Conservation (phyloP, 2,329 filamentous ascomycete species). For the Zarea fungicola region DNA sequence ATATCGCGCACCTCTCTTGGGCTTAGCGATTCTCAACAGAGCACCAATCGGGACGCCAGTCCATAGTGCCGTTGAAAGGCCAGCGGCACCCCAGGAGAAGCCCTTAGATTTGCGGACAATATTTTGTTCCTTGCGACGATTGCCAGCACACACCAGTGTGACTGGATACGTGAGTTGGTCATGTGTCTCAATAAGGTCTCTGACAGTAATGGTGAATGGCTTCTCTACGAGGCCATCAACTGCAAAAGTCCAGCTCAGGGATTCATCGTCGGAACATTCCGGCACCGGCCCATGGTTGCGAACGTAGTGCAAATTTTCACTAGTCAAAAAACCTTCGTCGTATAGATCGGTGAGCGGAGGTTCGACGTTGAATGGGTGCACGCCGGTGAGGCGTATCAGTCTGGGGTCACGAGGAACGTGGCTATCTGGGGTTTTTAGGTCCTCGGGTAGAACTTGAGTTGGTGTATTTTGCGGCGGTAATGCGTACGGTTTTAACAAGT, state of each 20-base stretch:
- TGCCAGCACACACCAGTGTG: conserved; percentile 87
- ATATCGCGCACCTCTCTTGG: conserved; percentile 66
- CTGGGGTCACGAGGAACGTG: conserved; percentile 77
- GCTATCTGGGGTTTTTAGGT: conserved; percentile 75
- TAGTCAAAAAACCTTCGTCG: conserved; percentile 78
- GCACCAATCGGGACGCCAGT: conserved; percentile 75
- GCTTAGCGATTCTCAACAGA: conserved; percentile 62
- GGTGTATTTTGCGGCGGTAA: conserved; percentile 62
- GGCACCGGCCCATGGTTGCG: conserved; percentile 86
- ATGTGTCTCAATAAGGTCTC: conserved; percentile 66
- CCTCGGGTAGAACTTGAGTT: conserved; percentile 63
- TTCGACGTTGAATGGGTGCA: conserved; percentile 89
- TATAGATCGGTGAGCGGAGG: conserved; percentile 74
- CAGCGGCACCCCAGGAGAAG: conserved; percentile 89
- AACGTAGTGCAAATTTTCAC: conserved; percentile 84
- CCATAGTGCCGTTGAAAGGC: conserved; percentile 80
- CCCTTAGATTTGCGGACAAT: conserved; percentile 85
- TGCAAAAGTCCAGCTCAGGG: conserved; percentile 74
- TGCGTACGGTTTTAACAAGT: conserved; percentile 41
- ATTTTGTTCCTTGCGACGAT: conserved; percentile 90
- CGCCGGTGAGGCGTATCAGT: conserved; percentile 78
- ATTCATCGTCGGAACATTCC: conserved; percentile 63
- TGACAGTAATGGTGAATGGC: conserved; percentile 66
- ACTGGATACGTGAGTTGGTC: conserved; percentile 81
- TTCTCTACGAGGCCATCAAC: conserved; percentile 80